A percentile compares a stretch with the other conserved stretches of the same genome.
Conservation (phyloP, 345 rosid genomes). For the Bruguiera sexangula region DNA sequence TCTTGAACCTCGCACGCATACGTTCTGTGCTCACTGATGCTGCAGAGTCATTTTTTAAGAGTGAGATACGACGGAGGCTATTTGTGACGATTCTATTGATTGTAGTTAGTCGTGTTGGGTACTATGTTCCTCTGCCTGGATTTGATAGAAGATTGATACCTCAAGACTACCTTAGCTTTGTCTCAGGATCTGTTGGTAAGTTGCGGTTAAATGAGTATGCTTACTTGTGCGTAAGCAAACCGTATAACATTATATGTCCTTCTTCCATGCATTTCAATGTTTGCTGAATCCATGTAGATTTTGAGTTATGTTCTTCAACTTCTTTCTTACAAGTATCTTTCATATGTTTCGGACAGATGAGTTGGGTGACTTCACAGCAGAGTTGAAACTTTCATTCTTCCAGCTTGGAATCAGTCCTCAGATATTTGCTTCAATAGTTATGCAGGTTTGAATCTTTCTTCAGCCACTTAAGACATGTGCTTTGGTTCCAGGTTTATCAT, state of each 20-base stretch:
- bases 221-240: neutral
- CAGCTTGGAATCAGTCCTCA: conserved; percentile 98
- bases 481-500: neutral
- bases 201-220: conserved; percentile 1
- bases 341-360: conserved; percentile 55
- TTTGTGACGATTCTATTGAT: conserved; percentile 68
- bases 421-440: conserved; percentile 76
- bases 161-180: conserved; percentile 85
- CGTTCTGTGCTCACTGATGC: conserved; percentile 70
- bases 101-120: conserved; percentile 79
- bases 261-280: conserved; percentile 2
- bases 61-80: conserved; percentile 87
- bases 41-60: conserved; percentile 78
- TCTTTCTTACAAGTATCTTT: neutral
- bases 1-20: conserved; percentile 61
- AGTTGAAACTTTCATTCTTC: conserved; percentile 81
- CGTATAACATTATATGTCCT: neutral
- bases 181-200: conserved; percentile 86
- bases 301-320: neutral
- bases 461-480: neutral
- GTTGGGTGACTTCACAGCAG: conserved; percentile 71
- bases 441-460: conserved; percentile 60
- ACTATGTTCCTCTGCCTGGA: conserved; percentile 90
- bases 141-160: conserved; percentile 82
- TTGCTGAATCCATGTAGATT: conserved; percentile 1